These are phyloP conservation scores for Apiosordaria backusii DNA, from an alignment of 495 filamentous ascomycete species.

Conservation along the genomic window DNA sequence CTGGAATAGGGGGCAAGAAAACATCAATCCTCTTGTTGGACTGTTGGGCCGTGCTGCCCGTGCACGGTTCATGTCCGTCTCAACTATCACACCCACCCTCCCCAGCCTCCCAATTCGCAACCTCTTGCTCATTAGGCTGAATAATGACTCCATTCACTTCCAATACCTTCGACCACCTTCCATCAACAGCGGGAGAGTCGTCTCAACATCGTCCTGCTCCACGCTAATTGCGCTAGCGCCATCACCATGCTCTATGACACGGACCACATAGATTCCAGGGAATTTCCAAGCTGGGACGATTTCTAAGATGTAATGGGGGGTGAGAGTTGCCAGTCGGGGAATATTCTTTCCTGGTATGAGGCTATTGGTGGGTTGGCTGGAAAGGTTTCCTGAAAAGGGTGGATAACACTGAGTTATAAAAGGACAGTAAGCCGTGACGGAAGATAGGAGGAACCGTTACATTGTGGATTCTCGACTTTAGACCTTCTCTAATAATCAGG, in stretches of 20 bases:
- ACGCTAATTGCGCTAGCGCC: not conserved
- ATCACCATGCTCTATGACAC: not conserved
- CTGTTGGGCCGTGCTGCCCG: too few relatives aligned
- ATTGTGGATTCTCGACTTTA: too few relatives aligned
- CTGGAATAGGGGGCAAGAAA: too few relatives aligned
- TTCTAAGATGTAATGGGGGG: not conserved
- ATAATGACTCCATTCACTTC: not conserved
- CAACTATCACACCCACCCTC: too few relatives aligned
- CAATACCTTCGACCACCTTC: not conserved
- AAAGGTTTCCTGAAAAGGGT: not conserved
- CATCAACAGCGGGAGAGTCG: not conserved
- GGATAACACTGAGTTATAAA: not conserved
- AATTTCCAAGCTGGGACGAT: not conserved
- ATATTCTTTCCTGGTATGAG: not conserved
- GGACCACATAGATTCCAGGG: not conserved
- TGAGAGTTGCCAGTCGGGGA: not conserved
- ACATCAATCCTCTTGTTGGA: too few relatives aligned
- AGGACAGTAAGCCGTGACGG: too few relatives aligned
- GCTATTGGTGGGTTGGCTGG: not conserved
- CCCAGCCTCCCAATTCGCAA: not conserved
- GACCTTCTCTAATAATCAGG: too few relatives aligned
- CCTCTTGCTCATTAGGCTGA: not conserved
- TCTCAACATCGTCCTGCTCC: not conserved
- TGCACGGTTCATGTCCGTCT: too few relatives aligned
- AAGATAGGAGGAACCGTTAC: too few relatives aligned